Base-by-base conservation (phyloP, 2,329 filamentous ascomycete species). In the Verticillium nonalfalfae region DNA sequence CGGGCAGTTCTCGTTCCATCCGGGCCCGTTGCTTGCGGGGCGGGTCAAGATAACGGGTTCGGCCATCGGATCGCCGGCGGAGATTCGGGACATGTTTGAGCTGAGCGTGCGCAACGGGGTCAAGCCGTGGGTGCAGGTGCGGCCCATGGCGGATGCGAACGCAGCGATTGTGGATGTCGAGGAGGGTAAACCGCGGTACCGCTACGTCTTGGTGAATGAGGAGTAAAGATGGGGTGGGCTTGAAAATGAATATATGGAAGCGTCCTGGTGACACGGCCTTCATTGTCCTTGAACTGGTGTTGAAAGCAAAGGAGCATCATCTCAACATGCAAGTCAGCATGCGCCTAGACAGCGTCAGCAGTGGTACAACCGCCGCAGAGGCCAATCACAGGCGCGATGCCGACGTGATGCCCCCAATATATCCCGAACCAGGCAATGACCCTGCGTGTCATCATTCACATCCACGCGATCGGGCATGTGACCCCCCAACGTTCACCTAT, bases 51-150 rank as follows among this genome's bases (percentile, higher is more conserved):
- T 86, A 21, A 79, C 78, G 0, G 83, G 82, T 31, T 74, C 71
- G 57, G 57, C 71, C 54, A 73, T 85, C 64, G 82, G 83, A 0
- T 76, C 76, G 26, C 84, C 84, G 0, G 69, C 70, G 21, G 80
- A 87, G 65, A 87, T 87, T 55, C 75, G 79, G 59, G 81, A 85
- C 68, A 87, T 88, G 85, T 70, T 88, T 59, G 65, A 80, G 62
- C 78, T 88, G 61, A 84, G 82, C 15, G 83, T 79, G 1, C 77
- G 85, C 60, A 82, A 86, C 72, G 76, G 78, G 0, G 73, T 88
- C 34, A 79, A 81, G 73, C 81, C 84, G 1, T 85, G 81, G 81
- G 77, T 86, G 54, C 76, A 86, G 69, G 74, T 78, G 69, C 73
- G 80, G 63, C 77, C 79, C 3, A 79, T 88, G 78, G 79, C 76